Base-by-base conservation (phyloP, 495 filamentous ascomycete species). In the Trichocladium antarcticum region DNA sequence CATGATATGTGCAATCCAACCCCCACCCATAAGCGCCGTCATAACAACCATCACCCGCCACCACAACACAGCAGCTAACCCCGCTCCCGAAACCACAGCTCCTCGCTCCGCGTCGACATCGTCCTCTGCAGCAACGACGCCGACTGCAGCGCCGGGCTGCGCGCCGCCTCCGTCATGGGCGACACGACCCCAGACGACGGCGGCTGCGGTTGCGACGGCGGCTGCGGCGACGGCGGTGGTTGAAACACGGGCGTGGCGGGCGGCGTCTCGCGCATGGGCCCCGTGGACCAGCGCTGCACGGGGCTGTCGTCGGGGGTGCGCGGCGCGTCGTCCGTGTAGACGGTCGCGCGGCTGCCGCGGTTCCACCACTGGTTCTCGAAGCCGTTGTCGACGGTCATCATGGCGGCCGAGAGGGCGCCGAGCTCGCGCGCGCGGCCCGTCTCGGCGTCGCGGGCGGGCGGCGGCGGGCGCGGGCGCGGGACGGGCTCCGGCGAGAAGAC, bases 361-460 rank as follows among this genome's bases (percentile, higher is more conserved):
- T 71, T 66, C 71, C 71, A 73, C 71, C 71, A 73, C 55, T 73
- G 70, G 56, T 67, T 68, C 58, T 74, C 71, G 34, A 74, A 73
- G 10, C 71, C 71, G 46, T 73, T 72, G 52, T 75, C 74, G 7
- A 77, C 72, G 5, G 74, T 76, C 67, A 77, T 71, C 73, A 77
- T 74, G 21, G 74, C 74, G 21, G 65, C 65, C 15, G 71, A 71
- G 14, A 77, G 57, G 1, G 71, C 68, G 45, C 68, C 72, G 22
- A 75, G 61, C 17, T 77, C 71, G 20, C 62, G 55, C 16, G 52
- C 54, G 22, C 61, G 34, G 22, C 66, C 60, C 0, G 55, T 53
- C 16, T 50, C 47, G 0, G 37, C 0, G 34, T 50, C 47, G 21
- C 47, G 47, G 19, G 20, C 6, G 5, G 8, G n/a, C 56, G 16